These are phyloP conservation scores for Periconia sp. DNA, from an alignment of 2,329 filamentous ascomycete species.

Conservation along the genomic window DNA sequence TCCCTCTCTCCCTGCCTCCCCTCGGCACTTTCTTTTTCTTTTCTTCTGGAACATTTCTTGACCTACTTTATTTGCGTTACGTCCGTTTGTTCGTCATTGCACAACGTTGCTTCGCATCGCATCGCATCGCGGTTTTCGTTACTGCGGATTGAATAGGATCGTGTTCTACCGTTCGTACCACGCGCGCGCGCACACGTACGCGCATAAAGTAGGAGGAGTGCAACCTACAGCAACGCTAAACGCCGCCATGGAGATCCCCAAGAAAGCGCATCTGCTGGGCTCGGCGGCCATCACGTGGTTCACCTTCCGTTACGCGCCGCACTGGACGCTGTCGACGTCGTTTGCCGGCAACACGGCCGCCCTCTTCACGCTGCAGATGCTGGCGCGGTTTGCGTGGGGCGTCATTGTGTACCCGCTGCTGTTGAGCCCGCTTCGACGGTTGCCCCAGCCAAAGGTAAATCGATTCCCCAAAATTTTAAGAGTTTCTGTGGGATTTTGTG, in stretches of 20 bases:
- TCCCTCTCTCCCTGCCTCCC: too few relatives aligned
- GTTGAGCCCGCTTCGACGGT: conserved; percentile 59
- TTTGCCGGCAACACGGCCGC: conserved; percentile 44
- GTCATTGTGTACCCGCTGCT: conserved; percentile 60
- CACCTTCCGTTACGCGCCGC: conserved; percentile 36
- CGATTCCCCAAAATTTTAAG: too few relatives aligned
- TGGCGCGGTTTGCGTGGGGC: conserved; percentile 42
- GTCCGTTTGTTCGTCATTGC: background rate
- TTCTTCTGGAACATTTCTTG: too few relatives aligned
- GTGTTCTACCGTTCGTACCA: too few relatives aligned
- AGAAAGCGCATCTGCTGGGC: conserved; percentile 27
- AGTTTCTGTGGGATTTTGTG: background rate
- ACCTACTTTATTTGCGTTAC: too few relatives aligned
- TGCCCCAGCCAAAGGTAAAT: conserved; percentile 57
- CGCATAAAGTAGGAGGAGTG: too few relatives aligned
- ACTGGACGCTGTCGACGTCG: conserved; percentile 26
- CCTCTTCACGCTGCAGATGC: conserved; percentile 44
- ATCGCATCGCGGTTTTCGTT: too few relatives aligned
- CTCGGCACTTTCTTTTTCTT: too few relatives aligned
- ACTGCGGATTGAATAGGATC: too few relatives aligned
- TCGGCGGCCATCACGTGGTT: conserved; percentile 30
- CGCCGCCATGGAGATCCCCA: conserved; percentile 30
- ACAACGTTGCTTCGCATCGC: background rate
- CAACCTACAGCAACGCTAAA: too few relatives aligned
- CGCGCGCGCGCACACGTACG: too few relatives aligned